Evolutionary conservation across 345 rosid species (phyloP).

Genomic region (Moricandia moricandioides): DNA sequence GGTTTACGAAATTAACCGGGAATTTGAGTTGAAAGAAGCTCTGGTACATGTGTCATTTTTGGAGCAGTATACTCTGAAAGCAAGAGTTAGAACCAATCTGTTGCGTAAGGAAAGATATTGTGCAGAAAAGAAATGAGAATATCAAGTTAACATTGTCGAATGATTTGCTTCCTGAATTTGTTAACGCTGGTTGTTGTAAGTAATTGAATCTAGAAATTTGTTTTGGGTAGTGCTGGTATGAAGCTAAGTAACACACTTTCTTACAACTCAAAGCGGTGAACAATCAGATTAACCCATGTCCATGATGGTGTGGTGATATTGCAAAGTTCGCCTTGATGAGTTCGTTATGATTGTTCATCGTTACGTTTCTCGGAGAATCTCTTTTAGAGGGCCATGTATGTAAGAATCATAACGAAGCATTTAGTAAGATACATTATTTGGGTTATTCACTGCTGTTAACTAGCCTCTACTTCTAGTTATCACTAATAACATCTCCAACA

Average conservation of each 20-base stretch:
- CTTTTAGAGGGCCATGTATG: too few relatives aligned
- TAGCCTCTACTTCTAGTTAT: too few relatives aligned
- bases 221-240: background rate
- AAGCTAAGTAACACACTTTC: background rate
- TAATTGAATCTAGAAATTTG: background rate
- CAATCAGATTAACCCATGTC: background rate
- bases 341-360: too few relatives aligned
- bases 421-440: too few relatives aligned
- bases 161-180: background rate
- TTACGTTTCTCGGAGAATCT: too few relatives aligned
- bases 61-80: background rate
- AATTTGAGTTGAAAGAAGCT: background rate
- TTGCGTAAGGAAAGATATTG: background rate
- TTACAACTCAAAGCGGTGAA: background rate
- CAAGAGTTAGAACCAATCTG: background rate
- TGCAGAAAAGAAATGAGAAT: background rate
- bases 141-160: background rate
- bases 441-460: too few relatives aligned
- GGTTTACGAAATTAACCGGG: constrained; percentile 1
- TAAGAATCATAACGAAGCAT: too few relatives aligned
- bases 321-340: too few relatives aligned
- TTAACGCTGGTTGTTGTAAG: background rate
- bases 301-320: background rate
- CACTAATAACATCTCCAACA: too few relatives aligned
- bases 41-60: background rate